Base-by-base conservation (phyloP, 176 grass and related monocot genomes). In the Neostapfia colusana region DNA sequence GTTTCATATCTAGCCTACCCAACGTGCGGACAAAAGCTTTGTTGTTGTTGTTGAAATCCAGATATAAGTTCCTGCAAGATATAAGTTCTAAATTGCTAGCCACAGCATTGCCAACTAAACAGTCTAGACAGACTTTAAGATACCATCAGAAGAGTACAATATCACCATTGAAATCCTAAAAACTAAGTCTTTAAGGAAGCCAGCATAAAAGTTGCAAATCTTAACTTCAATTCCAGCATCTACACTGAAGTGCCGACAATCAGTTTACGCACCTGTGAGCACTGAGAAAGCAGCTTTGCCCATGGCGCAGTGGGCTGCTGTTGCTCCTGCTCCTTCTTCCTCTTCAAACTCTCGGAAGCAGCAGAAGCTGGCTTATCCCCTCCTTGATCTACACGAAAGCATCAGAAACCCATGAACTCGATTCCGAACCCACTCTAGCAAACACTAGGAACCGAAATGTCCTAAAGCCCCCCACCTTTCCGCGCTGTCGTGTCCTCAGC, bases 231-330 rank as follows among this genome's bases (percentile, higher is more conserved):
- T 74, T 72, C 49, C 58, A 36, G 46, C 28, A 84, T 43, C 51
- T 41, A 60, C 67, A 51, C 3, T 20, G 23, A 43, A 41, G 3
- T 64, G 65, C 13, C 26, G 1, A 4, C 6, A 46, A 23, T 17
- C 12, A 4, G 72, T 31, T 35, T 6, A 39, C 51, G 8, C 28
- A 90, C 96, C 96, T 95, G 85, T 36, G 96, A 88, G 53, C 78
- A 82, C 74, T 99, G 89, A n/a, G 96, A 99, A 10, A 99, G 85
- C 34, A 99, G 80, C 74, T 92, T 99, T 2, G 89, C 96, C 96
- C 96, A 99, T 75, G 89, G 89, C 38, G 15, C 74, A 34, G 62
- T 74, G 9, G 75, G 82, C 48, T 85, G 81, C 58, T 70, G 67
- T 59, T 85, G 87, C 37, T 72, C 72, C 27, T 25, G 79, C 61